Base-by-base conservation (phyloP, 306 rosid genomes). In the Citrullus colocynthis region DNA sequence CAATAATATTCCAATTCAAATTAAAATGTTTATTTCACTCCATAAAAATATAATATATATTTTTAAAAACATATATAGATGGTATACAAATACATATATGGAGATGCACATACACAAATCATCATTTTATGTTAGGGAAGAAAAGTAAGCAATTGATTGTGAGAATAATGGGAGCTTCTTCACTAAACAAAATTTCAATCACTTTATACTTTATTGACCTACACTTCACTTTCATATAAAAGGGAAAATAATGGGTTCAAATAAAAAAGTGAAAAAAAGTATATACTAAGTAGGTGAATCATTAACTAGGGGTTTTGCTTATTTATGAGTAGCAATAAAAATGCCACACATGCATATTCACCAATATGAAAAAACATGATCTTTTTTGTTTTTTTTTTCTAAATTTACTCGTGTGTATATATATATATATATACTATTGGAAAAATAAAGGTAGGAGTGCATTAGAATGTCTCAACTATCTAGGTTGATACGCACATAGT, bases 131-230 rank as follows among this genome's bases (percentile, higher is more conserved):
- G 39, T 61, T 28, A 61, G 9, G n/a, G 32, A 41, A 44, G 39
- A 42, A 24, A 70, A 21, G 36, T 11, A 67, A 41, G 34, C 6
- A 69, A 69, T 44, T 70, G 36, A 70, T 66, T 39, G 45, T 49
- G 20, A 45, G 58, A 70, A 70, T 45, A 30, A 21, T 49, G 34
- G 9, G 17, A 67, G 34, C 39, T 20, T 45, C 56, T 42, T 70
- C 76, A 21, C 58, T 70, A 70, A 70, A 70, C 39, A 44, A 70
- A 70, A 21, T 21, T 70, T 24, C 41, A 21, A 70, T 24, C 58
- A 70, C 76, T 70, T 70, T 70, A 70, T 70, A 70, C 76, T 70
- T 70, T 70, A 48, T 70, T 70, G 76, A 70, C 76, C 30, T 70
- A 48, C 58, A 70, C 76, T 70, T 70, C 76, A 70, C 57, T 70